A percentile compares a stretch with the other conserved stretches of the same genome.
These are phyloP conservation scores for Capsicum pubescens DNA, from an alignment of 257 asterid species.

Conservation along the genomic window DNA sequence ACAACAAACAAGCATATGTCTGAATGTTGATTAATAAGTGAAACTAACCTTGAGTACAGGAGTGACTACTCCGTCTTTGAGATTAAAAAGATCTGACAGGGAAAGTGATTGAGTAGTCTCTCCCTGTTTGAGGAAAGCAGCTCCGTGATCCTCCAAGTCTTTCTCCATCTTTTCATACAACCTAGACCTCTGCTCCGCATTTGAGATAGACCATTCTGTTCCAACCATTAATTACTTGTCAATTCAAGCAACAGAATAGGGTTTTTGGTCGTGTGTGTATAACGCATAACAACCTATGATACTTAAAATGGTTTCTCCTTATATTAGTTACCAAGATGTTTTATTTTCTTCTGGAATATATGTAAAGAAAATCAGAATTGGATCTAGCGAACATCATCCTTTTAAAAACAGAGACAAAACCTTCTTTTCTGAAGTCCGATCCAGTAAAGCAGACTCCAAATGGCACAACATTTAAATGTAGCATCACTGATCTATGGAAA, in stretches of 20 bases:
- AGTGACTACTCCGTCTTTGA: constrained; percentile 63
- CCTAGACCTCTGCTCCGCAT: constrained; percentile 66
- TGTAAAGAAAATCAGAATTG: not conserved
- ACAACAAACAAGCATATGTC: not conserved
- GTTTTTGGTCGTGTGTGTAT: not conserved
- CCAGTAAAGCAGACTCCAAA: not conserved
- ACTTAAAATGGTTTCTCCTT: not conserved
- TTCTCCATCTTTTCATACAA: constrained; percentile 75
- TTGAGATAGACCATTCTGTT: constrained; percentile 50
- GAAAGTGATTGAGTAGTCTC: constrained; percentile 91
- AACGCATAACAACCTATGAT: not conserved
- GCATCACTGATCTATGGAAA: not conserved
- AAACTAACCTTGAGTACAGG: constrained; percentile 73
- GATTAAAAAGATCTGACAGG: constrained; percentile 74
- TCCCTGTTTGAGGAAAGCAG: constrained; percentile 79
- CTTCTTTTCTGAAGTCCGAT: constrained; percentile 3
- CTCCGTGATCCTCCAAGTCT: constrained; percentile 85
- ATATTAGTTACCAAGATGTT: not conserved
- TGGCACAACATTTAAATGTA: not conserved
- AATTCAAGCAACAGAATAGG: constrained; percentile 20
- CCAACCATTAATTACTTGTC: constrained; percentile 35
- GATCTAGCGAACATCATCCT: not conserved
- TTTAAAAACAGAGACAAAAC: not conserved
- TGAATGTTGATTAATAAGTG: not conserved
- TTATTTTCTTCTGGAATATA: not conserved